phyloP scores from a whole-genome alignment of 2,329 filamentous ascomycete genomes.

The Ramichloridium luteum region DNA sequence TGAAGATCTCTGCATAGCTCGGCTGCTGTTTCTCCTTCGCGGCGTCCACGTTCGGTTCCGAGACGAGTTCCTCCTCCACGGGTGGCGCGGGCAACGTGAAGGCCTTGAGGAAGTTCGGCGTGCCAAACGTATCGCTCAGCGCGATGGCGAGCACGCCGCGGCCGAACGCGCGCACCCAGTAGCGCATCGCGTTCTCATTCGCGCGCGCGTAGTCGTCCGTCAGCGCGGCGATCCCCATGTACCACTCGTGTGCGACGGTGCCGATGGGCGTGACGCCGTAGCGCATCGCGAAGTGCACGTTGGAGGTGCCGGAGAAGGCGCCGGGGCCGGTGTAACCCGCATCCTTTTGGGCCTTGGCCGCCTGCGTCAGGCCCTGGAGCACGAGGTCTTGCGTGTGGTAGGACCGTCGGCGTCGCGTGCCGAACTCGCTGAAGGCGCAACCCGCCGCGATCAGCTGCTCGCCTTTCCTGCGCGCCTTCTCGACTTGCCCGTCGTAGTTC shows the following conservation, averaged over 20 bases:
- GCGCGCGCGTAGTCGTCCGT: conserved; percentile 73
- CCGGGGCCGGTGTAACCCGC: conserved; percentile 47
- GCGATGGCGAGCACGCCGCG: conserved; percentile 63
- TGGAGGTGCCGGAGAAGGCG: conserved; percentile 78
- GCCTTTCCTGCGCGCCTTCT: conserved; percentile 74
- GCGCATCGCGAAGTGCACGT: conserved; percentile 93
- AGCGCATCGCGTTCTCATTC: conserved; percentile 69
- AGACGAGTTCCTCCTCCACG: background rate
- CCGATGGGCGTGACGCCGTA: conserved; percentile 75
- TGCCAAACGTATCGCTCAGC: conserved; percentile 93
- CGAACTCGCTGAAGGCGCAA: conserved; percentile 88
- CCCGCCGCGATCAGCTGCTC: conserved; percentile 63
- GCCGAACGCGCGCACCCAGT: conserved; percentile 89
- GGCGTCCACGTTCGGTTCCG: conserved; percentile 12
- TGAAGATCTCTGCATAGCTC: conserved; percentile 72
- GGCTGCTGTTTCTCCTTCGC: conserved; percentile 14
- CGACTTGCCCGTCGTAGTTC: conserved; percentile 75
- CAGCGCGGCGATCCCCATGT: conserved; percentile 94
- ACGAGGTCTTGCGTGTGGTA: conserved; percentile 93
- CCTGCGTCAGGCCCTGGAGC: conserved; percentile 70
- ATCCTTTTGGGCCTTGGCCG: conserved; percentile 54
- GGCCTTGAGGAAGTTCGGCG: conserved; percentile 70
- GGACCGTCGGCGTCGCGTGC: conserved; percentile 74
- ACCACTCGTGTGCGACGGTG: conserved; percentile 95
- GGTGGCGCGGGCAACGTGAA: conserved; percentile 57